Evolutionary conservation across 2,329 filamentous ascomycete species (phyloP), one percentile per base, ranked within the genome.

Genomic region (Albifimbria verrucaria): DNA sequence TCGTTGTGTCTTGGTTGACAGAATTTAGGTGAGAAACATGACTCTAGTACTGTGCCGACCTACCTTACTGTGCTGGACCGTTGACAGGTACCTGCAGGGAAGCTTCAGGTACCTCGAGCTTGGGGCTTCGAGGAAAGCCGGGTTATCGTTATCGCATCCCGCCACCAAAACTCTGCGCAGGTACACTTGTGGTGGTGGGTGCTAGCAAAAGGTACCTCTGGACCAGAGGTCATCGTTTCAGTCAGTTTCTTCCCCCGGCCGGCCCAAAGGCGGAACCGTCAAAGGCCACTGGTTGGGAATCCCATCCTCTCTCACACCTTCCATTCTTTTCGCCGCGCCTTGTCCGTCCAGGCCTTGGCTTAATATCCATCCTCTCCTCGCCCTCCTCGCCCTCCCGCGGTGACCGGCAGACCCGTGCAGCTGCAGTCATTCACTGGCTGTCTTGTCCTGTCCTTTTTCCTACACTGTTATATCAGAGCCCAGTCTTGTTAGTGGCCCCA

Each of bases 81-180:
- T n/a, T n/a, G n/a, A n/a, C n/a, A n/a, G n/a, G n/a, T n/a, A n/a
- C n/a, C n/a, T n/a, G n/a, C n/a, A n/a, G n/a, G n/a, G n/a, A n/a
- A n/a, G n/a, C n/a, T n/a, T n/a, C n/a, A 32, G 26, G 26, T 32
- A 32, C 26, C 26, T 32, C 7, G 24, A 52, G 21, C 42, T 22
- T 15, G 12, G 15, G 17, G 7, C 47, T 18, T 4, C 24, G 9
- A 25, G 46, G 15, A 18, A n/a, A 21, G 18, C 57, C 66, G 67
- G 66, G 66, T 71, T 71, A 71, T 71, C 68, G 64, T 71, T 72
- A 71, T 72, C 68, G 68, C 69, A 65, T 59, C 63, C 67, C 68
- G 65, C 65, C 57, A 64, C 52, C 58, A 55, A 55, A 57, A 32
- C 15, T 32, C 26, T 7, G n/a, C n/a, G n/a, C n/a, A n/a, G n/a